These are phyloP conservation scores for Aureobasidium subglaciale DNA, from an alignment of 2,329 filamentous ascomycete species.

Conservation along the genomic window DNA sequence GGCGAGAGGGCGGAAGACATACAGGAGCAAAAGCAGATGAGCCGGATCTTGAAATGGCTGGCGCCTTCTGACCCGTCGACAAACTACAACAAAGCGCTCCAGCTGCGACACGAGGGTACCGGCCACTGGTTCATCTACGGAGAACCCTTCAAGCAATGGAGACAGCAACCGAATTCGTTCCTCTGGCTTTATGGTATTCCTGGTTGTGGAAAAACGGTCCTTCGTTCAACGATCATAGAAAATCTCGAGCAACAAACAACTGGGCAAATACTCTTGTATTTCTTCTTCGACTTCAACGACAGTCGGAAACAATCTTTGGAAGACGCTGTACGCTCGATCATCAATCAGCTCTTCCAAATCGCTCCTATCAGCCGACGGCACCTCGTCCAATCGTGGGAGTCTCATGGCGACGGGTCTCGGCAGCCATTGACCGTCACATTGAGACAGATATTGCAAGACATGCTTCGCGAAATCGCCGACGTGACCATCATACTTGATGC, in stretches of 20 bases:
- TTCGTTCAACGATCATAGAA: conserved; percentile 7
- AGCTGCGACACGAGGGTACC: neutral
- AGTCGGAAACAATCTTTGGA: neutral
- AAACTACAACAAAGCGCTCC: neutral
- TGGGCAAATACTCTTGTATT: neutral
- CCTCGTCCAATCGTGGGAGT: neutral
- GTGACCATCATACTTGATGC: neutral
- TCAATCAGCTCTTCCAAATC: neutral
- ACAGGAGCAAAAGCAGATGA: neutral
- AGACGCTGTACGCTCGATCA: neutral
- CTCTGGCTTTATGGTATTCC: conserved; percentile 13
- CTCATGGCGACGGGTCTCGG: neutral
- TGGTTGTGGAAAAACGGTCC: conserved; percentile 14
- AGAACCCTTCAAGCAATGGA: neutral
- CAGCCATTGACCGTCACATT: neutral
- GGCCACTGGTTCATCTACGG: conserved; percentile 3
- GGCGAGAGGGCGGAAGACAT: too few species aligned
- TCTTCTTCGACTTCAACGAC: conserved; percentile 8
- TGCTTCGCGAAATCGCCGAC: neutral
- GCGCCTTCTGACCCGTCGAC: neutral
- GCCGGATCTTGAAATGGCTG: neutral
- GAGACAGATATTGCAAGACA: neutral
- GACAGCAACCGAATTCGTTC: neutral
- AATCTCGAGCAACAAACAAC: neutral
- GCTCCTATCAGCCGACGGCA: neutral